Evolutionary conservation across 1,284 basidiomycete species (phyloP).

Genomic region (Ceratobasidium sp.): DNA sequence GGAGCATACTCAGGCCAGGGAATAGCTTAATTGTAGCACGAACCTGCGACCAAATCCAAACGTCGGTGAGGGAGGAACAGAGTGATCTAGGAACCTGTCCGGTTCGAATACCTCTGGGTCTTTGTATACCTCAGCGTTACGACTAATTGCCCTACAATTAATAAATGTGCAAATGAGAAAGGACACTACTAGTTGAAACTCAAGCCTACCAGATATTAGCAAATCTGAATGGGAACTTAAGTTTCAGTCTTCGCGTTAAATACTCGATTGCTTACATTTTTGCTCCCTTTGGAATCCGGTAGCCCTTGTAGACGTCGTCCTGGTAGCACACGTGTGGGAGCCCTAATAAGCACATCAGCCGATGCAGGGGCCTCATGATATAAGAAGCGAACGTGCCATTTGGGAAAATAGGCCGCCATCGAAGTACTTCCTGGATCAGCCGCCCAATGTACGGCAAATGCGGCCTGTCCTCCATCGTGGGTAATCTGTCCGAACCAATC

Average conservation of each 20-base stretch:
- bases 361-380: no score
- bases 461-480: not conserved
- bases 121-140: conserved; percentile 59
- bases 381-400: not conserved
- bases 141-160: conserved; percentile 61
- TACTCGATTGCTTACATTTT: not conserved
- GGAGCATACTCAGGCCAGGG: no score
- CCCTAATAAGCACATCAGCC: no score
- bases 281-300: conserved; percentile 55
- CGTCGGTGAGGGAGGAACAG: conserved; percentile 5
- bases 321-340: conserved; percentile 54
- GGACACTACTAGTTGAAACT: not conserved
- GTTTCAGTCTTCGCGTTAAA: not conserved
- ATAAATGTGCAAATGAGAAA: conserved; percentile 47
- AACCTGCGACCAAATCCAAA: conserved; percentile 22
- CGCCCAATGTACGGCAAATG: not conserved
- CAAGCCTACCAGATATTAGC: not conserved
- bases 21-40: not conserved
- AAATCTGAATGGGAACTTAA: conserved; percentile 57
- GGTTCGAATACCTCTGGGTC: conserved; percentile 61
- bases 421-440: conserved; percentile 21
- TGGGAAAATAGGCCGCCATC: conserved; percentile 10
- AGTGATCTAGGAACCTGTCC: conserved; percentile 56
- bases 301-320: conserved; percentile 56
- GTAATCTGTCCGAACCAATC: not conserved